These are phyloP conservation scores for Aspergillus brunneoviolaceus DNA, from an alignment of 2,329 filamentous ascomycete genomes.

Conservation along the genomic window DNA sequence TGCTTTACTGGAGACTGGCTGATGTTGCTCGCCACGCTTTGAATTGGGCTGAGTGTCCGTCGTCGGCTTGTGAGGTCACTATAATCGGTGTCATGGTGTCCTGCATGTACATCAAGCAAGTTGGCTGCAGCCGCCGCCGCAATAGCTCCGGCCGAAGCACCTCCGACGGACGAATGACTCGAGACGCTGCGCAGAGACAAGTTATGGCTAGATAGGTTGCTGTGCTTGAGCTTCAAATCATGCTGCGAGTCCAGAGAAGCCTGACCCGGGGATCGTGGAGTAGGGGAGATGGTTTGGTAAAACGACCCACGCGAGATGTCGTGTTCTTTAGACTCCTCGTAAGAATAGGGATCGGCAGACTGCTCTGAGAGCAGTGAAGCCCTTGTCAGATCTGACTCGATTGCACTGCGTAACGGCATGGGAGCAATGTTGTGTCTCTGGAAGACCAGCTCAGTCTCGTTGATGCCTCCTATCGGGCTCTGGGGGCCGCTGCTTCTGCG, in stretches of 20 bases:
- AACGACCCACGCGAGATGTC: constrained; percentile 63
- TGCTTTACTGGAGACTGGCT: constrained; percentile 65
- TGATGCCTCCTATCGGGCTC: constrained; percentile 45
- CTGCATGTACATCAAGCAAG: constrained; percentile 42
- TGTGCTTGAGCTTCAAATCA: constrained; percentile 66
- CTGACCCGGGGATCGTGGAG: constrained; percentile 61
- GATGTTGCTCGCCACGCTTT: constrained; percentile 85
- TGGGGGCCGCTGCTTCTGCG: constrained; percentile 40
- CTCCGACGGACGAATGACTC: constrained; percentile 30
- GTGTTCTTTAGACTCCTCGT: constrained; percentile 59
- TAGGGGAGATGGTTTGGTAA: constrained; percentile 55
- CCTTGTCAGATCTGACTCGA: constrained; percentile 83
- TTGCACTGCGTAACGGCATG: constrained; percentile 84
- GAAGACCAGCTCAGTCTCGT: constrained; percentile 56
- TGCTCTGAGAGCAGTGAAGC: constrained; percentile 82
- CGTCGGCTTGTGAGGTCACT: constrained; percentile 61
- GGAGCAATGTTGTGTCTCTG: constrained; percentile 65
- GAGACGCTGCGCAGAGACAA: constrained; percentile 47
- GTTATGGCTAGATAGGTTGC: constrained; percentile 54
- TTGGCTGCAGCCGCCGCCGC: constrained; percentile 42
- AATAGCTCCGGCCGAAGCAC: constrained; percentile 39
- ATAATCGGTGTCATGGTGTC: constrained; percentile 52
- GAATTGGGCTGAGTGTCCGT: constrained; percentile 80
- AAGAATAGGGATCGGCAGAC: constrained; percentile 70
- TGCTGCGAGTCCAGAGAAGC: constrained; percentile 49